Base-by-base conservation (phyloP, 345 rosid genomes). In the Populus simonii region DNA sequence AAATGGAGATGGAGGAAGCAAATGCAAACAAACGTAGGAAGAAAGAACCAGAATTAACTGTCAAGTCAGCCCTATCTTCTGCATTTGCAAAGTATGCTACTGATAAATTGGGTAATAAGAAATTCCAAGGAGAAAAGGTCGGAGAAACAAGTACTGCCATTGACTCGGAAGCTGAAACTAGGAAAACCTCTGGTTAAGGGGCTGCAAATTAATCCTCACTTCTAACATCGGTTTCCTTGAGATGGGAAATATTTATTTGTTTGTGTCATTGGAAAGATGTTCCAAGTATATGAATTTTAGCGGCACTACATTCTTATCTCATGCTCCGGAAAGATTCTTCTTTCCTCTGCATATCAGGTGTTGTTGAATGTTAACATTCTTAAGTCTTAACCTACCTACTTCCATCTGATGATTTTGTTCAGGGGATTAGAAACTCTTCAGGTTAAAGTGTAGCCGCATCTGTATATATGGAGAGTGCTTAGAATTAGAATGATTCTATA, bases 21-120 rank as follows among this genome's bases (percentile, higher is more conserved):
- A 88, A 84, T 33, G 51, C 82, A 1, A 80, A 82, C 61, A 92
- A 91, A 80, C 85, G 82, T 51, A 66, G 81, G 84, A 89, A 85
- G 87, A 90, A 80, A 67, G 94, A 93, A 76, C 85, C 97, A 0
- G 90, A 91, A 80, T 29, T 79, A 73, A 86, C 89, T 1, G 88
- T 93, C 23, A 96, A 90, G 81, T 91, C 92, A 13, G 93, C 96
- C 0, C 89, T 92, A 18, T 87, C 97, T 8, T 85, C 91, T 74
- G 98, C 96, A 36, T 93, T 90, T 81, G 86, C 92, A 1, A 88
- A 90, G 66, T 92, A 89, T 80, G 89, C 88, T 57, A n/a, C 89
- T 43, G n/a, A 74, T 23, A 82, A 78, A 74, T 63, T 51, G 66
- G 71, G 85, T 70, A 89, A 80, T 23, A 70, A 70, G 35, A 68